Conservation (phyloP, 2,329 filamentous ascomycete genomes). For the Phyllosticta citriasiana region DNA sequence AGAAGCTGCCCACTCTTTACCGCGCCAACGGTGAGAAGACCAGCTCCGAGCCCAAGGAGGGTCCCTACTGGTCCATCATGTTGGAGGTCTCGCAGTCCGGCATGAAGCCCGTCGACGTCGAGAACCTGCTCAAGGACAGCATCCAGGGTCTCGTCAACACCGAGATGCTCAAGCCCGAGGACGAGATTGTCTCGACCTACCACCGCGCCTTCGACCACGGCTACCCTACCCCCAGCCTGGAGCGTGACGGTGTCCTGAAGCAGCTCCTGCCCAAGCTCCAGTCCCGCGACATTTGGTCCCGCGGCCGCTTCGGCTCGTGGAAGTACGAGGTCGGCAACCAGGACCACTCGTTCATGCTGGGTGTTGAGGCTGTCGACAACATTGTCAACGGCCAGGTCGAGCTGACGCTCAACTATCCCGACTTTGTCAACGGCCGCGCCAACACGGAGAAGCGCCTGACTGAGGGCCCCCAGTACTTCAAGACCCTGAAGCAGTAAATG, state of each 20-base stretch:
- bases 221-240: conserved; percentile 88
- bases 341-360: conserved; percentile 96
- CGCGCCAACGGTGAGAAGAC: conserved; percentile 75
- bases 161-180: conserved; percentile 80
- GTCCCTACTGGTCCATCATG: conserved; percentile 99
- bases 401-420: conserved; percentile 90
- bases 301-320: conserved; percentile 97
- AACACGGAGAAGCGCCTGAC: conserved; percentile 56
- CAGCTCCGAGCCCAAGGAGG: conserved; percentile 64
- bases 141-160: conserved; percentile 98
- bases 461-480: conserved; percentile 51
- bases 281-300: conserved; percentile 83
- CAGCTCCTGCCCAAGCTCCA: conserved; percentile 88
- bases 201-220: conserved; percentile 97
- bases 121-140: conserved; percentile 76
- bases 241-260: conserved; percentile 90
- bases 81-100: conserved; percentile 92
- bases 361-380: conserved; percentile 85
- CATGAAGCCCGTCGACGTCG: conserved; percentile 86
- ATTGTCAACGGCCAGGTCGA: conserved; percentile 83
- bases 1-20: conserved; percentile 78
- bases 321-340: conserved; percentile 95
- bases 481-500: conserved; percentile 8
- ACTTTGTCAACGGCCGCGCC: conserved; percentile 76
- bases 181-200: conserved; percentile 97